A percentile compares a stretch with the other conserved stretches of the same genome.
Conservation (phyloP, 1,284 basidiomycete species). For the Amylostereum areolatum region DNA sequence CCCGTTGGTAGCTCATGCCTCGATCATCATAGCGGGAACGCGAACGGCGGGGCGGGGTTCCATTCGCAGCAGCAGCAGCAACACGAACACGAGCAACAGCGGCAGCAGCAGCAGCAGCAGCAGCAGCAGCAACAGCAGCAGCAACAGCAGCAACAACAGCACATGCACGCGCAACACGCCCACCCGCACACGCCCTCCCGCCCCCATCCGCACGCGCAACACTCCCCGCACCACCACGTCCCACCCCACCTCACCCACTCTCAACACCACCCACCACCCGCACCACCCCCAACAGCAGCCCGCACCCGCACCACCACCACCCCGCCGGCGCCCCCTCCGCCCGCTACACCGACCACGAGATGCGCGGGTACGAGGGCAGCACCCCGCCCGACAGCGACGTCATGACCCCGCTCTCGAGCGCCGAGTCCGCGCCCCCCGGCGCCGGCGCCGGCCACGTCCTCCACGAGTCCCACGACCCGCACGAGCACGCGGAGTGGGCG, state of each 20-base stretch:
- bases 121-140: background rate
- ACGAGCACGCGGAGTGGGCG: constrained; percentile 49
- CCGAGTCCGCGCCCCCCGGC: constrained; percentile 15
- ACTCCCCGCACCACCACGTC: constrained; percentile 1
- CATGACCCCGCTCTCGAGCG: constrained; percentile 18
- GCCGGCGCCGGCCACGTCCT: too few relatives aligned
- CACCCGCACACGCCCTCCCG: too few relatives aligned
- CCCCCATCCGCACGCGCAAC: background rate
- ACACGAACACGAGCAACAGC: background rate
- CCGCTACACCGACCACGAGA: too few relatives aligned
- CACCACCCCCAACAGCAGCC: background rate
- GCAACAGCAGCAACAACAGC: background rate
- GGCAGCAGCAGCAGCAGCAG: background rate
- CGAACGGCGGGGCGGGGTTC: background rate
- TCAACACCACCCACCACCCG: constrained; percentile 5
- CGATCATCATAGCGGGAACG: too few relatives aligned
- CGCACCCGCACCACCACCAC: background rate
- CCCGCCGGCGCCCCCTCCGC: background rate
- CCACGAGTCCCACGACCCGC: too few relatives aligned
- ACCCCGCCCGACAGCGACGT: constrained; percentile 17
- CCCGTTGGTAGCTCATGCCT: too few relatives aligned
- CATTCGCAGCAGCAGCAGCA: background rate
- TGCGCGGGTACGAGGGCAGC: background rate
- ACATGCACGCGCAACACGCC: too few relatives aligned
- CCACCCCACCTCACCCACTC: constrained; percentile 9